These are phyloP conservation scores for Schrenkiella parvula DNA, from an alignment of 345 rosid species.

Conservation along the genomic window DNA sequence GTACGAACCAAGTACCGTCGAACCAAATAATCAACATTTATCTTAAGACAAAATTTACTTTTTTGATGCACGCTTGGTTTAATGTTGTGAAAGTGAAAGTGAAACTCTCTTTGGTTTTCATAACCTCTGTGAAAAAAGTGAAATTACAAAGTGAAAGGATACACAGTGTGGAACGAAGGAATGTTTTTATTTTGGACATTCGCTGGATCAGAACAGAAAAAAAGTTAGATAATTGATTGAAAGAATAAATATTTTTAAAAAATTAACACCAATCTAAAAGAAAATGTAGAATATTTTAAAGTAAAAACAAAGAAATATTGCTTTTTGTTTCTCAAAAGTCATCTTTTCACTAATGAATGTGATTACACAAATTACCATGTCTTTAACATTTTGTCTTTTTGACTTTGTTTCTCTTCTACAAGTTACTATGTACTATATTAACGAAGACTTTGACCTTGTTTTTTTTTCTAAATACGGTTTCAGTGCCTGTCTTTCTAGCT, in stretches of 20 bases:
- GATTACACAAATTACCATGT: slow-evolving; percentile 26
- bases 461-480: slow-evolving; percentile 4
- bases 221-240: not conserved
- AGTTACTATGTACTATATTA: slow-evolving; percentile 21
- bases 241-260: not conserved
- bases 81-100: not conserved
- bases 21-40: not conserved
- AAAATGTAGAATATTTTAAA: not conserved
- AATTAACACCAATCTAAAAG: not conserved
- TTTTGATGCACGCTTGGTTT: slow-evolving; percentile 7
- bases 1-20: not conserved
- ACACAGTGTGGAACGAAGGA: slow-evolving; percentile 14
- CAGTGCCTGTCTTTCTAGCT: slow-evolving; percentile 22
- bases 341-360: slow-evolving; percentile 15
- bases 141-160: not conserved
- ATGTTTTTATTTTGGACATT: slow-evolving; percentile 22
- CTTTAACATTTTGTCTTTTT: slow-evolving; percentile 15
- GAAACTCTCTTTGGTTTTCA: not conserved
- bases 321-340: slow-evolving; percentile 19
- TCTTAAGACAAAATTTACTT: not conserved
- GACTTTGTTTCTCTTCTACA: slow-evolving; percentile 2
- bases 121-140: not conserved
- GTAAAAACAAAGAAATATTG: not conserved
- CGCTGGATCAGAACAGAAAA: slow-evolving; percentile 4
- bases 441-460: slow-evolving; percentile 27